A percentile compares a stretch with the other conserved stretches of the same genome.
Conservation (phyloP, 306 rosid genomes). For the Cucurbita moschata region DNA sequence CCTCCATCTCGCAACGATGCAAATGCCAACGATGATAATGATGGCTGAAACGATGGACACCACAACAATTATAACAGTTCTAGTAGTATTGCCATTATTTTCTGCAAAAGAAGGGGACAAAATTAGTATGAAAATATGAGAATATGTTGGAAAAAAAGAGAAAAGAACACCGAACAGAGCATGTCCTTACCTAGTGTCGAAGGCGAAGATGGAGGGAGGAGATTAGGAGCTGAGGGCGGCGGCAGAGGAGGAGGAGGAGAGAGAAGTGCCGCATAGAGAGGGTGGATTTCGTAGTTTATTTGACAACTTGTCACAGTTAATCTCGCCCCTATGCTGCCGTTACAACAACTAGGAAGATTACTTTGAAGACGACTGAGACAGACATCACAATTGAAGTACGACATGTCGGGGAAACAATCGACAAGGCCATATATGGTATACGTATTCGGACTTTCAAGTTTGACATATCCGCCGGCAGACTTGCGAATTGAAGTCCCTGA, state of each 20-base stretch:
- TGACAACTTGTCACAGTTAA: background rate
- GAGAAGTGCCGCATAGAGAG: background rate
- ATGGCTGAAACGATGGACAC: background rate
- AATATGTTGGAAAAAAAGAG: too few species aligned
- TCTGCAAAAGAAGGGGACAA: background rate
- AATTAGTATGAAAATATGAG: too few species aligned
- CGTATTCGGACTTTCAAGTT: background rate
- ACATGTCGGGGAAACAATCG: constrained; percentile 7
- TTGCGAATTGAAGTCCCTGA: constrained; percentile 2
- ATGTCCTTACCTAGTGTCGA: background rate
- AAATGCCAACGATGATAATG: background rate
- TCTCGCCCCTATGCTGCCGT: background rate
- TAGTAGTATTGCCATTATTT: background rate
- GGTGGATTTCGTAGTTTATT: background rate
- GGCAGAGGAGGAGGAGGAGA: background rate
- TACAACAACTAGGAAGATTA: background rate
- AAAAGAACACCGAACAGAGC: too few species aligned
- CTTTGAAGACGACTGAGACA: background rate
- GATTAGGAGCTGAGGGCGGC: background rate
- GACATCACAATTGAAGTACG: background rate
- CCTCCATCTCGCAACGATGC: background rate
- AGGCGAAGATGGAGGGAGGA: background rate
- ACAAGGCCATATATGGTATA: background rate
- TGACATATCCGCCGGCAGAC: background rate
- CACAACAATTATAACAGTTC: background rate